Conservation (phyloP, 768 basidiomycete species). For the Leucocoprinus leucothites region DNA sequence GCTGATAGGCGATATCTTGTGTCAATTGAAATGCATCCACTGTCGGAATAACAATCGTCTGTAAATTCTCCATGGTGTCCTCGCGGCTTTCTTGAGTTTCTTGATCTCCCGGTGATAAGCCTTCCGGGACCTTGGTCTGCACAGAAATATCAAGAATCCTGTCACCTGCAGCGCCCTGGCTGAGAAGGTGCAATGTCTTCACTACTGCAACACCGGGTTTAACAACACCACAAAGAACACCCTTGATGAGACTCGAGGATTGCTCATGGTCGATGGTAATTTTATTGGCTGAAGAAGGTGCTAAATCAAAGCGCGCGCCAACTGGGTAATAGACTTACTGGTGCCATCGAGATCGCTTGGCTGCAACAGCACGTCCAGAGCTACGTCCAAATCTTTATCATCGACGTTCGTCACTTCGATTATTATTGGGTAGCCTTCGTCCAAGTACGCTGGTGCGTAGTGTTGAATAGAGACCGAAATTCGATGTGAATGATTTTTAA, state of each 20-base stretch:
- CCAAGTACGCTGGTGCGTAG: constrained; percentile 68
- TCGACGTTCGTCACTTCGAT: constrained; percentile 74
- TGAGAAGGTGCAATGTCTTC: constrained; percentile 64
- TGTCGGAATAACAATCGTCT: constrained; percentile 65
- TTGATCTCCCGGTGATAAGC: constrained; percentile 18
- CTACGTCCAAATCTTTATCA: constrained; percentile 61
- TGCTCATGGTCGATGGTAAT: constrained; percentile 59
- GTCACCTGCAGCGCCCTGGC: constrained; percentile 62
- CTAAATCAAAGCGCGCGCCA: background rate
- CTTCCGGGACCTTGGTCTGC: constrained; percentile 46
- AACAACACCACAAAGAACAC: constrained; percentile 62
- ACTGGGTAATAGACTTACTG: constrained; percentile 36
- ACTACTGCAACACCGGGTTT: constrained; percentile 50
- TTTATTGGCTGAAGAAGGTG: constrained; percentile 45
- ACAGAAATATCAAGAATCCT: constrained; percentile 81
- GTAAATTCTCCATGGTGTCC: constrained; percentile 59
- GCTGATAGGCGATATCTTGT: constrained; percentile 54
- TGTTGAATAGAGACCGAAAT: constrained; percentile 57
- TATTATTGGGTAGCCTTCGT: constrained; percentile 75
- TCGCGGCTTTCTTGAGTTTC: constrained; percentile 22
- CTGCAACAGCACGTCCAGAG: constrained; percentile 74
- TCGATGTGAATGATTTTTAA: constrained; percentile 60
- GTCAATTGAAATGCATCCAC: constrained; percentile 55
- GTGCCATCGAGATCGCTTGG: constrained; percentile 75
- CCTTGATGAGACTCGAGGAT: constrained; percentile 75